These are phyloP conservation scores for Verruconis gallopava DNA, from an alignment of 2,329 filamentous ascomycete species.

Conservation along the genomic window DNA sequence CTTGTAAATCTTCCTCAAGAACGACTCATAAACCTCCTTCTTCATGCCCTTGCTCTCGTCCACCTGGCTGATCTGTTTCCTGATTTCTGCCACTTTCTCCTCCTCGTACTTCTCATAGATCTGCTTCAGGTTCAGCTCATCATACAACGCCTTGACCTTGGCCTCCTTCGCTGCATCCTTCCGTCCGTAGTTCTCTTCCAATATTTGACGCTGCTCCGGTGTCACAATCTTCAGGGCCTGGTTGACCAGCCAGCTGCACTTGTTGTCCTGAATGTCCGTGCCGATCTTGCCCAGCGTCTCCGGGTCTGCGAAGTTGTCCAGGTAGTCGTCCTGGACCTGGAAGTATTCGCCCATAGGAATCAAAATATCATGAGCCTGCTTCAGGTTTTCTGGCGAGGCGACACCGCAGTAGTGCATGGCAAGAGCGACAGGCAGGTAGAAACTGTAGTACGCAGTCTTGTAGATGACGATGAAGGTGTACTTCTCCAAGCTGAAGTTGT, in stretches of 20 bases:
- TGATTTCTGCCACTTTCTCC: constrained; percentile 66
- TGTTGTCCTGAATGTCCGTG: constrained; percentile 98
- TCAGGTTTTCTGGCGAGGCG: constrained; percentile 77
- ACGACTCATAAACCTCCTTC: constrained; percentile 77
- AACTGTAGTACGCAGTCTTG: constrained; percentile 99
- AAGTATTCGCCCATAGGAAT: constrained; percentile 98
- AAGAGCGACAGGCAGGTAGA: constrained; percentile 92
- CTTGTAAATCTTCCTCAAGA: constrained; percentile 97
- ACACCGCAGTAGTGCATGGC: constrained; percentile 75
- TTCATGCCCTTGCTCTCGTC: constrained; percentile 84
- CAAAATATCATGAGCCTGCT: constrained; percentile 79
- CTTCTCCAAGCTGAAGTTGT: constrained; percentile 92
- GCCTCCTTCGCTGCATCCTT: constrained; percentile 78
- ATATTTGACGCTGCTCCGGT: constrained; percentile 72
- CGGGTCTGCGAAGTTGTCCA: constrained; percentile 92
- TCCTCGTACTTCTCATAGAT: constrained; percentile 86
- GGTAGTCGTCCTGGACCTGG: constrained; percentile 97
- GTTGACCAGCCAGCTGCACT: constrained; percentile 98
- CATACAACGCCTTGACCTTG: constrained; percentile 76
- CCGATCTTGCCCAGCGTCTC: constrained; percentile 95
- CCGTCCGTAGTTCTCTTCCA: constrained; percentile 87
- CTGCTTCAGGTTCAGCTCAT: constrained; percentile 72
- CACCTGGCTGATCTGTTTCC: constrained; percentile 58
- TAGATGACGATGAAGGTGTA: constrained; percentile 98
- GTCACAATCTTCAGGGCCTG: constrained; percentile 71